Evolutionary conservation across 2,329 filamentous ascomycete genomes (phyloP).

Genomic region (Cladosporium velox): DNA sequence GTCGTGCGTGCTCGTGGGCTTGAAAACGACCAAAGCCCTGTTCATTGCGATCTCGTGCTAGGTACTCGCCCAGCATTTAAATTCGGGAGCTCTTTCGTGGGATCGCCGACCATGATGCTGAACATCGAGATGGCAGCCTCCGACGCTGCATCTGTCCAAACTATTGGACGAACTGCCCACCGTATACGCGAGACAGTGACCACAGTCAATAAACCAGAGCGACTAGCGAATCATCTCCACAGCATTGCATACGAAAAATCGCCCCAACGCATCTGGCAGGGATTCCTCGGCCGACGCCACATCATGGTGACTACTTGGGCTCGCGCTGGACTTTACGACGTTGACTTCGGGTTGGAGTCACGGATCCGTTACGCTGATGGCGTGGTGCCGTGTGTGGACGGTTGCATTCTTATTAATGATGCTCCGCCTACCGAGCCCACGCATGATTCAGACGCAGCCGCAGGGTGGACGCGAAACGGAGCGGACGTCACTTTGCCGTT

Average conservation of each 20-base stretch:
- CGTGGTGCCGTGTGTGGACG: conserved; percentile 16
- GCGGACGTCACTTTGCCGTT: conserved; percentile 17
- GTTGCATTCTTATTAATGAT: conserved; percentile 17
- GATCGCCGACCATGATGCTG: conserved; percentile 21
- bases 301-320: conserved; percentile 20
- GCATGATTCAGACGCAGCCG: neutral
- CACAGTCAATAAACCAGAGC: neutral
- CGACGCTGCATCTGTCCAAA: neutral
- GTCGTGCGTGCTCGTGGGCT: conserved; percentile 19
- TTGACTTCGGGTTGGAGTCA: conserved; percentile 15
- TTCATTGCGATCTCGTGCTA: conserved; percentile 19
- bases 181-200: conserved; percentile 11
- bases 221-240: conserved; percentile 14
- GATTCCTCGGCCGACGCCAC: conserved; percentile 13
- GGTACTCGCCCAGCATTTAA: conserved; percentile 13
- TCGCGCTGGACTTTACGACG: conserved; percentile 15
- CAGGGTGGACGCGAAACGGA: conserved; percentile 16
- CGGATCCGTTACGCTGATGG: conserved; percentile 18
- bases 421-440: neutral
- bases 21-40: neutral
- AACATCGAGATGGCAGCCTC: conserved; percentile 20
- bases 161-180: neutral
- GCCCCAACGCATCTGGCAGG: conserved; percentile 21
- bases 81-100: conserved; percentile 10
- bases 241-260: conserved; percentile 21